Evolutionary conservation across 169 alveolate species (phyloP).

Genomic region (Cryptosporidium ubiquitum): DNA sequence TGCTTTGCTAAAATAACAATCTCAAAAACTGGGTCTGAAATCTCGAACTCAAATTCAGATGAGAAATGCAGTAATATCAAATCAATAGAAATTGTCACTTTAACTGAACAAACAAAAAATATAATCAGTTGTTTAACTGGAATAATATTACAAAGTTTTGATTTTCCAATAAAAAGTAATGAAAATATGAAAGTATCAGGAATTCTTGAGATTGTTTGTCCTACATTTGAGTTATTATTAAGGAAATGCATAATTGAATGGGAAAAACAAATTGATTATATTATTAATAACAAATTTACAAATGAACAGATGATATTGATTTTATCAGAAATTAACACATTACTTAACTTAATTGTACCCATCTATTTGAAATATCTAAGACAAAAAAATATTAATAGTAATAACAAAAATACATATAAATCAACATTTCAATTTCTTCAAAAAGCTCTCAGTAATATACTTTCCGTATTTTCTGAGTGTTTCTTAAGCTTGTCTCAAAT

Average conservation of each 20-base stretch:
- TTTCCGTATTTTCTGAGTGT: constrained; percentile 1
- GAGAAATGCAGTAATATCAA: neutral
- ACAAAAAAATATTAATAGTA: neutral
- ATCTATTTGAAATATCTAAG: constrained; percentile 18
- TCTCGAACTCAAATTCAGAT: neutral
- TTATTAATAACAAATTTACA: neutral
- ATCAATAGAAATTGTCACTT: constrained; percentile 24
- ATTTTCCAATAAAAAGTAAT: constrained; percentile 45
- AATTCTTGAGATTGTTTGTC: constrained; percentile 48
- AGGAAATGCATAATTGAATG: constrained; percentile 54
- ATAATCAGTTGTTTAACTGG: constrained; percentile 9
- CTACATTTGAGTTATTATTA: constrained; percentile 58
- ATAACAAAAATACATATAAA: neutral
- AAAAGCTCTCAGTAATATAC: constrained; percentile 1
- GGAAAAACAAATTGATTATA: constrained; percentile 19
- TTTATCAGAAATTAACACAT: constrained; percentile 17
- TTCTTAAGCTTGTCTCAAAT: constrained; percentile 38
- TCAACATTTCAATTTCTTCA: constrained; percentile 14
- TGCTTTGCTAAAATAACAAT: constrained; percentile 22
- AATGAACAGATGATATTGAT: constrained; percentile 9
- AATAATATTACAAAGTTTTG: constrained; percentile 40
- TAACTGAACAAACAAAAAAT: constrained; percentile 39
- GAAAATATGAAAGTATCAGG: constrained; percentile 13
- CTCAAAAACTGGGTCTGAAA: neutral
- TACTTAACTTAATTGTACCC: constrained; percentile 24